Base-by-base conservation (phyloP, 176 grass and related monocot genomes). In the Musa schizocarpa region DNA sequence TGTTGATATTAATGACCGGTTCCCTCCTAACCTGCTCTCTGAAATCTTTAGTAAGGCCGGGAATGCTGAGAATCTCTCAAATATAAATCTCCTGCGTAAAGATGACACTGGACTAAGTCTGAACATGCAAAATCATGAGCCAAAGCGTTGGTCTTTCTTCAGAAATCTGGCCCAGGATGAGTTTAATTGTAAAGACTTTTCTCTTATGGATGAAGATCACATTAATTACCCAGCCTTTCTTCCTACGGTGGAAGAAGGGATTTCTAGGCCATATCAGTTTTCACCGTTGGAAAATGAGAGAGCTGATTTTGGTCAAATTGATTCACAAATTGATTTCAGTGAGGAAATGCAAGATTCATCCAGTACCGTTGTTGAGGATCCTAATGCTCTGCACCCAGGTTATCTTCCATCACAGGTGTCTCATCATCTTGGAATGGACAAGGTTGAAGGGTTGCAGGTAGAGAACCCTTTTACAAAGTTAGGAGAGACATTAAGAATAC, bases 121-220 rank as follows among this genome's bases (percentile, higher is more conserved):
- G 82, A 92, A 96, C 74, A 85, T 92, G 77, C 84, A 80, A 76
- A 92, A 96, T 56, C 83, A 92, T 89, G 96, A 95, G 61, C 88
- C 88, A 71, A 77, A 99, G 54, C 67, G 81, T 8, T 99, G 96
- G 96, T 95, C 90, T 76, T 99, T 92, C 76, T 99, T 99, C 81
- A 99, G 96, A 94, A 92, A 95, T 74, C 74, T 96, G 54, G 92
- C 92, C 17, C 86, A 86, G 24, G 63, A 86, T n/a, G 84, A 96
- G 55, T 99, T 99, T 81, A 81, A 66, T 54, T 84, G 58, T 29
- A 93, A 89, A 63, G 87, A 79, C 79, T 82, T 83, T 73, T 87
- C 85, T 26, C 69, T 87, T 22, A 87, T 89, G 81, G 88, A 84
- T 70, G 87, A 86, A 67, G 85, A 87, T 76, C 54, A 63, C 21